These are phyloP conservation scores for Fusarium sambucinum DNA, from an alignment of 2,329 filamentous ascomycete species.

Conservation along the genomic window DNA sequence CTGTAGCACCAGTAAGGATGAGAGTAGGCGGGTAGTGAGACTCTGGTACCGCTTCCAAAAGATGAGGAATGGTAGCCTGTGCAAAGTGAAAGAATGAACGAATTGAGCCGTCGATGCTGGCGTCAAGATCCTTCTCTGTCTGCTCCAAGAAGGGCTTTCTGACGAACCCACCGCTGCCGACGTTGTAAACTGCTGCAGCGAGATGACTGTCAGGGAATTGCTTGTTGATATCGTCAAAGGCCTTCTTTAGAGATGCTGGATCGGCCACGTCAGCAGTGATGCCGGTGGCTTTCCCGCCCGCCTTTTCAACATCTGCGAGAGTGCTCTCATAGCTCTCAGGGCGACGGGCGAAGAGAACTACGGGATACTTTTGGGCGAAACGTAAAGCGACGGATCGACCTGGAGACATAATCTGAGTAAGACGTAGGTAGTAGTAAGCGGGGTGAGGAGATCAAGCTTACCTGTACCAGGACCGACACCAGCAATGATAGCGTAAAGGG, in stretches of 20 bases:
- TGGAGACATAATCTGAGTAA: slow-evolving; percentile 23
- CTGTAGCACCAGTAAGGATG: slow-evolving; percentile 89
- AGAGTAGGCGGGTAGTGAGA: slow-evolving; percentile 77
- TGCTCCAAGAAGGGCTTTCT: slow-evolving; percentile 71
- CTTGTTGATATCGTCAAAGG: slow-evolving; percentile 72
- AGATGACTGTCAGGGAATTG: slow-evolving; percentile 67
- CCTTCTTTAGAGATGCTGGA: slow-evolving; percentile 61
- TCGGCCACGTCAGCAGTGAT: slow-evolving; percentile 67
- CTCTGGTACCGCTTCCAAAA: slow-evolving; percentile 70
- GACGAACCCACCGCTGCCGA: slow-evolving; percentile 61
- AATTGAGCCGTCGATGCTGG: slow-evolving; percentile 59
- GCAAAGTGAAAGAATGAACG: slow-evolving; percentile 82
- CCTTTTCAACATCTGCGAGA: slow-evolving; percentile 74
- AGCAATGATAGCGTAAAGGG: slow-evolving; percentile 75
- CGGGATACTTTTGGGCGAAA: slow-evolving; percentile 75
- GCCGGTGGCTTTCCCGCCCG: slow-evolving; percentile 77
- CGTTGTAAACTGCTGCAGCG: slow-evolving; percentile 79
- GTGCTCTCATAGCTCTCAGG: slow-evolving; percentile 74
- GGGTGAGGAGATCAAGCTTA: slow-evolving; percentile 33
- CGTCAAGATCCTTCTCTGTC: slow-evolving; percentile 62
- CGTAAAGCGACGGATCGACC: slow-evolving; percentile 65
- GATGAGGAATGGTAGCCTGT: slow-evolving; percentile 75
- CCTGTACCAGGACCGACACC: slow-evolving; percentile 79
- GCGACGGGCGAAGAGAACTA: slow-evolving; percentile 79
- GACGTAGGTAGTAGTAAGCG: not conserved